Base-by-base conservation (phyloP, 2,329 filamentous ascomycete species). In the Trichoderma guizhouense region DNA sequence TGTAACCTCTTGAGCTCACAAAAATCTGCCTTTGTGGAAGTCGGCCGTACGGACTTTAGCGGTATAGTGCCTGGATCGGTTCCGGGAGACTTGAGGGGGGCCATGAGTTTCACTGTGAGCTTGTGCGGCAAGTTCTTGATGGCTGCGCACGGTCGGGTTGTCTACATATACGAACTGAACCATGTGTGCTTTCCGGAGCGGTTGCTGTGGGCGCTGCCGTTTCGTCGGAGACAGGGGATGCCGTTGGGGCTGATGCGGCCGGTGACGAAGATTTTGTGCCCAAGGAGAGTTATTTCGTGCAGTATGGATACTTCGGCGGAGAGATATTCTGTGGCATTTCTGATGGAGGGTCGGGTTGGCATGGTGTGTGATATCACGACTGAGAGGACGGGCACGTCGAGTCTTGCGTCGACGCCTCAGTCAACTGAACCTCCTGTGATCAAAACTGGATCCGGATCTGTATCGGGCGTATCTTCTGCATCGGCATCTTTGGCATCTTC, bases 301-400 rank as follows among this genome's bases (percentile, higher is more conserved):
- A 88, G 87, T 73, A 90, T 92, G 84, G 89, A 92, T 77, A 88
- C 87, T 0, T 89, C 86, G 5, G 85, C 83, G 3, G 81, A 86
- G 9, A 83, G 84, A 57, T 84, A 87, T 74, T 84, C 88, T 7
- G 81, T 91, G 66, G 89, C 89, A 18, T 85, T 88, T 34, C 80
- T 92, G 9, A 81, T 92, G 61, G 85, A 88, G 73, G 88, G 87
- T 7, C 85, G 90, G 3, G 83, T 88, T 77, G 90, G 89, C 5
- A 84, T 91, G 77, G 84, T 92, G 1, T 90, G 86, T 75, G 87
- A 91, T 65, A 79, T 90, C 12, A 78, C 78, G 62, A 72, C 76
- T 9, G 70, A 76, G 51, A 68, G 73, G 34, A 71, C 67, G 15
- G 63, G 47, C 24, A 55, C 55, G 15, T 68, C 69, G 28, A 76